Evolutionary conservation across 805 yeast species (phyloP).

Genomic region (Wickerhamomyces pijperi): DNA sequence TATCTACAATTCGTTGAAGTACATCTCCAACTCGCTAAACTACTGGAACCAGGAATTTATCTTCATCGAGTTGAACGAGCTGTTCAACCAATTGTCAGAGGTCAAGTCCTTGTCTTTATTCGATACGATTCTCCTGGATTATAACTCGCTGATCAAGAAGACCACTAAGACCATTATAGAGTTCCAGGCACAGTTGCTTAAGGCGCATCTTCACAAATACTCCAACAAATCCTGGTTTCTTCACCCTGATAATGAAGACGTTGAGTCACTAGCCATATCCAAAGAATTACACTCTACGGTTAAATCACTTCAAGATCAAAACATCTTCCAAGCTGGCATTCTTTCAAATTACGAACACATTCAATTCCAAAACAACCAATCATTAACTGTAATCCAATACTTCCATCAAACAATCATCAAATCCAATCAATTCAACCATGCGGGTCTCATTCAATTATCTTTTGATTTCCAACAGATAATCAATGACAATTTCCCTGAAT

Average conservation of each 20-base stretch:
- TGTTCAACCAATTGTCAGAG: constrained; percentile 13
- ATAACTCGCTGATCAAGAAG: constrained; percentile 17
- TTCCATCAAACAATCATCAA: constrained; percentile 25
- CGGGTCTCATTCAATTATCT: constrained; percentile 23
- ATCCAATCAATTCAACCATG: constrained; percentile 23
- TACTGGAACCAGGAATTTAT: constrained; percentile 17
- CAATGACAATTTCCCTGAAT: background rate
- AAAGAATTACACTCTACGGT: background rate
- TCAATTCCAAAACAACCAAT: constrained; percentile 15
- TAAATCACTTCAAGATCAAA: constrained; percentile 11
- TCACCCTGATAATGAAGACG: too few species aligned
- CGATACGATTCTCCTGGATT: constrained; percentile 19
- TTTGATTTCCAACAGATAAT: constrained; percentile 19
- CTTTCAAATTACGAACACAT: constrained; percentile 10
- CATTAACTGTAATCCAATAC: constrained; percentile 20
- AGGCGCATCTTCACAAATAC: constrained; percentile 21
- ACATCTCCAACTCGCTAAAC: constrained; percentile 10
- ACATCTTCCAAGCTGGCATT: constrained; percentile 9
- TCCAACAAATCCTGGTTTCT: constrained; percentile 9
- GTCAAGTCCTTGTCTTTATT: constrained; percentile 16
- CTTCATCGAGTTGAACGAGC: constrained; percentile 16
- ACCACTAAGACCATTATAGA: constrained; percentile 20
- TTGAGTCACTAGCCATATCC: too few species aligned
- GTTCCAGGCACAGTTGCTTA: constrained; percentile 20
- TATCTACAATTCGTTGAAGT: constrained; percentile 16